Percentiles rank a stretch among this genome's conserved stretches.
Conservation (phyloP, 176 grass and related monocot genomes). For the Bothriochloa decipiens region DNA sequence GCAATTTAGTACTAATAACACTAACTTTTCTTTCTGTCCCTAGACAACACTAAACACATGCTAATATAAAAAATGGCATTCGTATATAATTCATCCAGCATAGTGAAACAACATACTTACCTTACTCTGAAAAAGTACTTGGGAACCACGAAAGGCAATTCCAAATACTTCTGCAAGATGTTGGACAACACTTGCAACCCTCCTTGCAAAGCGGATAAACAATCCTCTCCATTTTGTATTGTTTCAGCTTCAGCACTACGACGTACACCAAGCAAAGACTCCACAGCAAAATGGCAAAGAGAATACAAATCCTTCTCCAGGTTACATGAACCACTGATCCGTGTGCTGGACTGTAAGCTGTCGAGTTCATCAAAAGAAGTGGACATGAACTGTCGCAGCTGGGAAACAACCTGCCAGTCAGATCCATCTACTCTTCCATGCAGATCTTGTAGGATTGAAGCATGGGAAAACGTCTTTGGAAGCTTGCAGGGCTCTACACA, state of each 20-base stretch:
- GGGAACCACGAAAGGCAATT: constrained; percentile 71
- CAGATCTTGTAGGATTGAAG: constrained; percentile 63
- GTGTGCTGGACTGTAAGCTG: constrained; percentile 37
- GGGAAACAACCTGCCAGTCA: constrained; percentile 42
- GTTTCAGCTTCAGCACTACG: constrained; percentile 54
- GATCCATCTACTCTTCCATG: constrained; percentile 54
- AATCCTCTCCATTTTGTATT: constrained; percentile 32
- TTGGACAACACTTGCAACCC: constrained; percentile 61
- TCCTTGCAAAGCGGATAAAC: constrained; percentile 41
- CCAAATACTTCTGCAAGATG: constrained; percentile 63
- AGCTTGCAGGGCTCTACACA: constrained; percentile 29
- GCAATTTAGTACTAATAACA: not conserved
- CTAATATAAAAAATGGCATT: constrained; percentile 1
- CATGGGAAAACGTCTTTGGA: constrained; percentile 48
- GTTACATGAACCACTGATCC: constrained; percentile 37
- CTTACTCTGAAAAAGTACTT: constrained; percentile 83
- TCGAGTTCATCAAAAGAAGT: constrained; percentile 39
- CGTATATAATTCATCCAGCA: constrained; percentile 15
- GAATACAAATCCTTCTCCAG: constrained; percentile 49
- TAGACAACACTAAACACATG: not conserved
- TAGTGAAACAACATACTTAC: constrained; percentile 40
- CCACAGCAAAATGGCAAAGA: constrained; percentile 66
- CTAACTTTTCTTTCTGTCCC: not conserved
- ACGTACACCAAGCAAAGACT: constrained; percentile 44
- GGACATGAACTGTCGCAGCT: constrained; percentile 56